Conservation (phyloP, 2,329 filamentous ascomycete species). For the Arthrinium phaeospermum region DNA sequence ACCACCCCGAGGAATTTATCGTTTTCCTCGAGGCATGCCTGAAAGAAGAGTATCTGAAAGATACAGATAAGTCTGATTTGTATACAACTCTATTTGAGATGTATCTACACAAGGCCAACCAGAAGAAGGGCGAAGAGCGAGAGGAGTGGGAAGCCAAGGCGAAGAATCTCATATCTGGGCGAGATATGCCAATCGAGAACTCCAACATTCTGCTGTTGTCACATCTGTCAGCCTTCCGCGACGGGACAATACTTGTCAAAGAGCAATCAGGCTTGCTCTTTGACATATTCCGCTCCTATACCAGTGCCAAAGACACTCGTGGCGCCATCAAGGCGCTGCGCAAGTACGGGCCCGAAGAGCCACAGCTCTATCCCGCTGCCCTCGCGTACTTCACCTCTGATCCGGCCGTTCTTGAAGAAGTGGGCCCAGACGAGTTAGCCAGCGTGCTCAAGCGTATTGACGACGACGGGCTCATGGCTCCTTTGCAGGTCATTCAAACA, state of each 20-base stretch:
- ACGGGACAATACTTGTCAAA: conserved; percentile 89
- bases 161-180: conserved; percentile 83
- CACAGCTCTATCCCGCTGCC: conserved; percentile 89
- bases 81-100: conserved; percentile 98
- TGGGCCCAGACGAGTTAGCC: conserved; percentile 81
- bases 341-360: conserved; percentile 91
- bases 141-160: conserved; percentile 90
- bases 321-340: conserved; percentile 88
- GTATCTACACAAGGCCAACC: conserved; percentile 88
- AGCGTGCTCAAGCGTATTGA: conserved; percentile 85
- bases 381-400: conserved; percentile 93
- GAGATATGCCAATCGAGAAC: conserved; percentile 85
- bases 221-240: conserved; percentile 86
- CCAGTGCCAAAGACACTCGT: conserved; percentile 85
- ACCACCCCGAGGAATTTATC: conserved; percentile 91
- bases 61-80: conserved; percentile 81
- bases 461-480: conserved; percentile 89
- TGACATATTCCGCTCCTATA: conserved; percentile 97
- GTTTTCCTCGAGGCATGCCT: conserved; percentile 89
- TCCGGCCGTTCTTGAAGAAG: conserved; percentile 79
- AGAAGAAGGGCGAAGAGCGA: conserved; percentile 69
- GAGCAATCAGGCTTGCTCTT: conserved; percentile 91
- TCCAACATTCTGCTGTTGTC: conserved; percentile 94
- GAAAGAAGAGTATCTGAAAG: conserved; percentile 70
- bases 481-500: conserved; percentile 94